Evolutionary conservation across 2,329 filamentous ascomycete species (phyloP), one percentile per base, ranked within the genome.

Genomic region (Aspergillus pseudotamarii): DNA sequence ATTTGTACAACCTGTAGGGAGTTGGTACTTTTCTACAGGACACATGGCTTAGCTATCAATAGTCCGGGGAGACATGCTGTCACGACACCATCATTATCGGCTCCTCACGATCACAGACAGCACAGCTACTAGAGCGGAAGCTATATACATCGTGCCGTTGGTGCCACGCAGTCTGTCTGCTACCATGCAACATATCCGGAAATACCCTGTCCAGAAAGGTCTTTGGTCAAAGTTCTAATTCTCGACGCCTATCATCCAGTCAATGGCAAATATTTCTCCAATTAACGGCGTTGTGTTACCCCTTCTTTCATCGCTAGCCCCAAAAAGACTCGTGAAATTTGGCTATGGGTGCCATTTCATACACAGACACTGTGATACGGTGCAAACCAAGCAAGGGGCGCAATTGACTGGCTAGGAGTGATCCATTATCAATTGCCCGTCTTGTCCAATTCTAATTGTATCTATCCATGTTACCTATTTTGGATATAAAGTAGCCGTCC

Each of bases 81-180:
- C 34, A 38, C 30, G 14, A 38, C 12, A 34, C 32, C 14, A 55
- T 34, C 34, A 21, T 38, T 11, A 51, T 51, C 19, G 26, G 26
- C 51, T 51, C 23, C 28, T 26, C 28, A 54, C 28, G 36, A 45
- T 48, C 51, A 4, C 30, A 38, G 32, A 36, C 51, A 36, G 51
- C 19, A 54, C 9, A 2, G 8, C 30, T 34, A 10, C n/a, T 14
- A n/a, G 12, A 45, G 21, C 23, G 48, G 58, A 54, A 38, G 38
- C 26, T 28, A 30, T 36, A 54, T 59, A 36, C 48, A 57, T 56
- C 45, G 43, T 51, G 54, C 61, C 61, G 57, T 41, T 59, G 54
- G 57, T 57, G 61, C 56, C 61, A 59, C 43, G 57, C 61, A 59
- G 57, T 43, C 51, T 55, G 34, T 12, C 32, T 32, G 38, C 32